Conservation (phyloP, 257 asterid genomes). For the Datura wrightii region DNA sequence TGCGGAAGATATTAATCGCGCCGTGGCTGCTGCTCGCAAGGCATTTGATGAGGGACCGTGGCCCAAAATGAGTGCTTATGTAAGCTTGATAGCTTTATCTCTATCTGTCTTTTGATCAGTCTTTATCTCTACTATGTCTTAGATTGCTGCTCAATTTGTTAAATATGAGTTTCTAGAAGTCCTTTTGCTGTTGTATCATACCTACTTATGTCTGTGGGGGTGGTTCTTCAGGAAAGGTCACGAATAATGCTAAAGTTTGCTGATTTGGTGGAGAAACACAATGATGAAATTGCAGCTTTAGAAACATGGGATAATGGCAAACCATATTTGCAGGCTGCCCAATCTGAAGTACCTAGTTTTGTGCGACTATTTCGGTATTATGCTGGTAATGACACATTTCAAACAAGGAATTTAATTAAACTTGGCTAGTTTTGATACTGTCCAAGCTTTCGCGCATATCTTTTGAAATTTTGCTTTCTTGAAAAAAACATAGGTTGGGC, state of each 20-base stretch:
- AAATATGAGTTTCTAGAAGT: not conserved
- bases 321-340: slow-evolving; percentile 70
- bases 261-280: slow-evolving; percentile 68
- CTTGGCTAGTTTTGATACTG: not conserved
- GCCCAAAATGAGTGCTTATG: slow-evolving; percentile 88
- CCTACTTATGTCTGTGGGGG: slow-evolving; percentile 3
- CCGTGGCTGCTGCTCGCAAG: slow-evolving; percentile 81
- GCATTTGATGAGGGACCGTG: slow-evolving; percentile 91
- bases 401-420: not conserved
- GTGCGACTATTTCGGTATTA: slow-evolving; percentile 67
- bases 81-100: slow-evolving; percentile 28
- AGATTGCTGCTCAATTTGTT: not conserved
- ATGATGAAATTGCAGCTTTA: slow-evolving; percentile 66
- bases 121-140: not conserved
- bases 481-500: slow-evolving; percentile 64
- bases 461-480: not conserved
- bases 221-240: slow-evolving; percentile 61
- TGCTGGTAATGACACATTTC: slow-evolving; percentile 54
- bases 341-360: slow-evolving; percentile 57
- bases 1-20: slow-evolving; percentile 69
- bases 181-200: not conserved
- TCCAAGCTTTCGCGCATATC: not conserved
- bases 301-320: slow-evolving; percentile 89
- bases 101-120: not conserved
- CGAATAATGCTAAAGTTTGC: slow-evolving; percentile 65